Base-by-base conservation (phyloP, 805 yeast genomes). In the Hyphopichia homilentoma region DNA sequence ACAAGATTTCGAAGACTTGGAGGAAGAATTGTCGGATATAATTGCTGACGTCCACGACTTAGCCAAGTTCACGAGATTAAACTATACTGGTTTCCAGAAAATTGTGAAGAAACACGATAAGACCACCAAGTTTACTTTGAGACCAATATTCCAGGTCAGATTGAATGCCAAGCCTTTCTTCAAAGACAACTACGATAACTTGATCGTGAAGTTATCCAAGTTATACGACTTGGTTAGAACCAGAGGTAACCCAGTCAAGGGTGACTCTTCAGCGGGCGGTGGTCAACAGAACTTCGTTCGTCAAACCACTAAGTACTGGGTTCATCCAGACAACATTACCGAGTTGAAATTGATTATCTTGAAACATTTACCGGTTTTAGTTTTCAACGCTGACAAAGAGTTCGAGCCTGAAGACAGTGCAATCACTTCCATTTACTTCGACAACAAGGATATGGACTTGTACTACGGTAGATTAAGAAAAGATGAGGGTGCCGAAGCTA, bases 241-340 rank as follows among this genome's bases (percentile, higher is more conserved):
- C 1, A 77, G 96, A 47, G 98, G 98, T 48, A 84, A 87, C 54
- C 97, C 98, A 9, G 85, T 87, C 24, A 75, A 78, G 50, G 97
- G 97, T 43, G 98, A 93, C 62, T 80, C 96, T 4, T 58, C 97
- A 4, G 97, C 98, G n/a, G 98, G 98, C 52, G 98, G 98, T 27
- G 74, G 83, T 26, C 97, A 89, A 70, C 98, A 93, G 61, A 93
- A 93, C 66, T 93, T 93, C 52, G 97, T 93, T 28, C 83, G 98
- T 62, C 98, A 93, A 64, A 93, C 98, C 14, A 93, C 98, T 6
- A 93, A 93, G 57, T 93, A 93, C 64, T 93, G 99, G 99, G 97
- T 93, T 20, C 98, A 93, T 54, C 96, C 97, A 2, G 97, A 93
- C 61, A 90, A 93, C 59, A 88, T 93, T 56, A 93, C 97, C 11